phyloP scores from a whole-genome alignment of 257 asterid species.

The Rhazya stricta region DNA sequence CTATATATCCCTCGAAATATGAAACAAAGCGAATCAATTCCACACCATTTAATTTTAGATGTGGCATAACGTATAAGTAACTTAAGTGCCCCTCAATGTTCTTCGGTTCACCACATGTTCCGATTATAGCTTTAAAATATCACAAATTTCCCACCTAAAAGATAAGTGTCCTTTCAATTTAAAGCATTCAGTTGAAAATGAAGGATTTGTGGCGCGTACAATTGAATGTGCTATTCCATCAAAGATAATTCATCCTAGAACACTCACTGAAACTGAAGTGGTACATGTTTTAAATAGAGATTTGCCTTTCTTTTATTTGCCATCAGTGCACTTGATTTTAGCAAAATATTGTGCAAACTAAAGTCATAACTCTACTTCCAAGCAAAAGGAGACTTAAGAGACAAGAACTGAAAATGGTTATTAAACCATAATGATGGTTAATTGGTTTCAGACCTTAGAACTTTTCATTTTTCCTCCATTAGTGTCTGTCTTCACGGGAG shows the following conservation, averaged over 20 bases:
- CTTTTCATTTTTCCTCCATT: slow-evolving; percentile 48
- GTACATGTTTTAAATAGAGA: background rate
- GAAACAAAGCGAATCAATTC: background rate
- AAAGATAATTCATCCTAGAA: background rate
- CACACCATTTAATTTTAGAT: background rate
- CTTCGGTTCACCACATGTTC: background rate
- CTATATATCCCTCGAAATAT: background rate
- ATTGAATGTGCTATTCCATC: background rate
- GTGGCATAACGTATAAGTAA: background rate
- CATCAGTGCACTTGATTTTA: background rate
- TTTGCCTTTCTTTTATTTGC: background rate
- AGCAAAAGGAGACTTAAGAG: background rate
- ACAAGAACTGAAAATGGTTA: background rate
- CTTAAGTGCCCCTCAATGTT: background rate
- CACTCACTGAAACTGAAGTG: background rate
- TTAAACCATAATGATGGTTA: background rate
- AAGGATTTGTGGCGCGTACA: background rate
- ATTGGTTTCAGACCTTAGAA: slow-evolving; percentile 57
- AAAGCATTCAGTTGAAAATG: background rate
- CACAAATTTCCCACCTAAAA: background rate
- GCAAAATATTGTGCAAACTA: background rate
- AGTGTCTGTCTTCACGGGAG: slow-evolving; percentile 41
- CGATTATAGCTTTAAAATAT: background rate
- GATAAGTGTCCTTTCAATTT: background rate
- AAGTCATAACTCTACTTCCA: background rate